Base-by-base conservation (phyloP, 768 basidiomycete genomes). In the Glaciozyma martinii region DNA sequence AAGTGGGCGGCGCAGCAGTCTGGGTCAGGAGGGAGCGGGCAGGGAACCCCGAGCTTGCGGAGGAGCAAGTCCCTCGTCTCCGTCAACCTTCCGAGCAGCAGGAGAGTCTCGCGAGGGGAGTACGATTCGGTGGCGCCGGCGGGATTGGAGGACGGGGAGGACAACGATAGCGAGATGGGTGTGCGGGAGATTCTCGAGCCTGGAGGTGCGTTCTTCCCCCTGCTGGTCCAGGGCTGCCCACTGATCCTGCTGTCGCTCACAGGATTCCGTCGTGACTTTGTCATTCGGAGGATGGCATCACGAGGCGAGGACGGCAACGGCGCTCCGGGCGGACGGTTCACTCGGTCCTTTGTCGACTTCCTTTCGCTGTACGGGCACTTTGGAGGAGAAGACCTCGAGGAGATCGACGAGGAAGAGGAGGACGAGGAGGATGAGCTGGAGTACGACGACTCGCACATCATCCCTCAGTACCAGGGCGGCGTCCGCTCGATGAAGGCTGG, bases 331-430 rank as follows among this genome's bases (percentile, higher is more conserved):
- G 46, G 16, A 56, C 62, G 10, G 12, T 59, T 59, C 27, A 63
- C 66, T 5, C 42, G 62, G 50, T 66, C 62, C 25, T 73, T 73
- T 40, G 63, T 72, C 56, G 72, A 72, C 73, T 99, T 99, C 76
- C 78, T 99, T 53, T 88, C 87, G 73, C 80, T 98, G 30, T 99
- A 90, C 73, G 95, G 95, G 6, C 94, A 98, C 76, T 97, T 95
- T 74, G 94, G 93, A 74, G 79, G 92, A 80, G 37, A 59, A 89
- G 89, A 91, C 70, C 80, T 92, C 3, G 89, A 87, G 71, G 87
- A 89, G 73, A 86, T 89, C 29, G 79, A 79, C 30, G 92, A 95
- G 27, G 90, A 93, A 15, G 86, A 87, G 56, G 85, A 85, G 5
- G 83, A 82, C 52, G 76, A 79, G 16, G 71, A 71, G 10, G 81